A percentile compares a stretch with the other conserved stretches of the same genome.
These are phyloP conservation scores for Citrus sp. DNA, from an alignment of 345 rosid species.

Conservation along the genomic window DNA sequence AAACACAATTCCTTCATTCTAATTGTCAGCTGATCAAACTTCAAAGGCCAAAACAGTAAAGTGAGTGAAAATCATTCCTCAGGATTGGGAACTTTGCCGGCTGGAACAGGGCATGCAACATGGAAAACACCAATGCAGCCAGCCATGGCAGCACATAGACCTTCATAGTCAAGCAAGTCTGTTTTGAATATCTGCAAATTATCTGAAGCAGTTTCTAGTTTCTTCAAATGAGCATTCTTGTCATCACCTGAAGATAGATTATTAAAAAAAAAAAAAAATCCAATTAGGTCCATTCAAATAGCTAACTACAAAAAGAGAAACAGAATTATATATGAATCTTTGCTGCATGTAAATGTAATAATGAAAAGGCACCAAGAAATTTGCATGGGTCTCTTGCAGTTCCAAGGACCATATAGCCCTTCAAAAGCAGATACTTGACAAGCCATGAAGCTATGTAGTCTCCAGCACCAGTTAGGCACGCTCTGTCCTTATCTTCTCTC, in stretches of 20 bases:
- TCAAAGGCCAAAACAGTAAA: not conserved
- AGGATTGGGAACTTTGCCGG: slow-evolving; percentile 22
- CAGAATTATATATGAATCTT: too few relatives aligned
- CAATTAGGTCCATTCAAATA: not conserved
- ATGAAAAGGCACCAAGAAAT: not conserved
- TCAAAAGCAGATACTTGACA: slow-evolving; percentile 50
- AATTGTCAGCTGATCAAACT: not conserved
- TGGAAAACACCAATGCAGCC: too few relatives aligned
- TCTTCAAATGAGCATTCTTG: slow-evolving; percentile 41
- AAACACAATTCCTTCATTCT: not conserved
- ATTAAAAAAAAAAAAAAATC: too few relatives aligned
- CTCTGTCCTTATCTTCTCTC: slow-evolving; percentile 19
- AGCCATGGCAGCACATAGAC: too few relatives aligned
- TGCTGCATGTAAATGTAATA: too few relatives aligned
- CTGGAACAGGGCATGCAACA: slow-evolving; percentile 13
- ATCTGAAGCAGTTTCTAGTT: slow-evolving; percentile 32
- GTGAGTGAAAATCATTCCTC: slow-evolving; percentile 26
- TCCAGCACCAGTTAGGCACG: slow-evolving; percentile 64
- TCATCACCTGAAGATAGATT: slow-evolving; percentile 29
- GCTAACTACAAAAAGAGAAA: not conserved
- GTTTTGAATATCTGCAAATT: slow-evolving; percentile 41
- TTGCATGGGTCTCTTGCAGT: slow-evolving; percentile 54
- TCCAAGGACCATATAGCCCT: slow-evolving; percentile 46
- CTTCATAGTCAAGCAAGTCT: slow-evolving; percentile 28
- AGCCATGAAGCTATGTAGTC: slow-evolving; percentile 48